Conservation (phyloP, 2,329 filamentous ascomycete species). For the Diaporthe australafricana region DNA sequence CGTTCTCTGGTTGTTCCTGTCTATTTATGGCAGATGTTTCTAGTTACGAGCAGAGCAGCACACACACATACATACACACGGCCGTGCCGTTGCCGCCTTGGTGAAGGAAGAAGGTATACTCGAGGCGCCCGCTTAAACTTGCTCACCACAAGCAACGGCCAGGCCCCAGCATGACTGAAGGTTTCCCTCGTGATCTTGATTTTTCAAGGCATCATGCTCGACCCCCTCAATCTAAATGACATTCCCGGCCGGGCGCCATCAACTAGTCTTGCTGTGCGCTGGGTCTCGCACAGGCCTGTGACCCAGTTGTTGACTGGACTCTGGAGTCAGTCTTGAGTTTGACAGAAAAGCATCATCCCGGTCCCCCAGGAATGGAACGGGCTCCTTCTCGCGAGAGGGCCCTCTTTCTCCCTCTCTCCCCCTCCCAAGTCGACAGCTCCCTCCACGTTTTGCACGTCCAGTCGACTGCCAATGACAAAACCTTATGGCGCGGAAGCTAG, state of each 20-base stretch:
- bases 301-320: conserved; percentile 13
- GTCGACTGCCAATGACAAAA: conserved; percentile 21
- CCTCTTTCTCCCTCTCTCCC: not conserved
- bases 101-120: not conserved
- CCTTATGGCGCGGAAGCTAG: conserved; percentile 26
- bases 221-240: conserved; percentile 14
- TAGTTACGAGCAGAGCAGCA: not conserved
- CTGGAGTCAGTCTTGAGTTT: conserved; percentile 20
- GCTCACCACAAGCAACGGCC: not conserved
- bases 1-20: not conserved
- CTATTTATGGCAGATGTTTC: not conserved
- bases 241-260: conserved; percentile 24
- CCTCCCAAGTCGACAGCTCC: not conserved
- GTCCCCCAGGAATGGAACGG: not conserved
- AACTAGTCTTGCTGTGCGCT: conserved; percentile 4
- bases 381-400: not conserved
- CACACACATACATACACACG: not conserved
- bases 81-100: conserved; percentile 11
- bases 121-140: conserved; percentile 6
- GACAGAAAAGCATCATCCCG: conserved; percentile 7
- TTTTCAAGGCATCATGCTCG: conserved; percentile 19
- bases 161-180: conserved; percentile 24
- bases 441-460: conserved; percentile 25
- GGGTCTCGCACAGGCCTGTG: conserved; percentile 20
- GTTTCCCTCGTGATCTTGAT: conserved; percentile 19